A percentile compares a stretch with the other conserved stretches of the same genome.
phyloP scores from a whole-genome alignment of 140 eudicot genomes.

The Ambrosia hybrid region DNA sequence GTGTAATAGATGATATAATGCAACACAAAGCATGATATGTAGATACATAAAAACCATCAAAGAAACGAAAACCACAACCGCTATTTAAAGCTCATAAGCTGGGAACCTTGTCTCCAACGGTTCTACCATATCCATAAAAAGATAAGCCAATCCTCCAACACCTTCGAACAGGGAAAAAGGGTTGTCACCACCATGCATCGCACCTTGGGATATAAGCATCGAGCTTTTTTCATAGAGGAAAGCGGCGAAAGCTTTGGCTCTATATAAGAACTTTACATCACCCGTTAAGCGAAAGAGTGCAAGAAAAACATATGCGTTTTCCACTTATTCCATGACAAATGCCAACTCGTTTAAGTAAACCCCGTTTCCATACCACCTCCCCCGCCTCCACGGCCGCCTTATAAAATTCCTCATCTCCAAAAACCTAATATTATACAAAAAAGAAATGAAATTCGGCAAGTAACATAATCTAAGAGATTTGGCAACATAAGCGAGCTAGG shows the following conservation, averaged over 20 bases:
- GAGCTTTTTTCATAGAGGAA: slow-evolving; percentile 57
- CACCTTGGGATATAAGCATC: slow-evolving; percentile 53
- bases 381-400: slow-evolving; percentile 74
- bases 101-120: slow-evolving; percentile 69
- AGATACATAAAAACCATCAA: slow-evolving; percentile 3
- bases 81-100: slow-evolving; percentile 53
- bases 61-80: slow-evolving; percentile 4
- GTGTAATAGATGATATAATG: background rate
- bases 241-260: slow-evolving; percentile 75
- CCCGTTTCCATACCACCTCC: slow-evolving; percentile 78
- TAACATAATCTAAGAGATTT: background rate
- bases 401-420: slow-evolving; percentile 47
- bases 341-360: slow-evolving; percentile 74
- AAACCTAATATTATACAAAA: slow-evolving; percentile 41
- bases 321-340: slow-evolving; percentile 79
- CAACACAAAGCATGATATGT: background rate
- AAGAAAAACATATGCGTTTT: slow-evolving; percentile 66
- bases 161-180: slow-evolving; percentile 80
- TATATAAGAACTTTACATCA: slow-evolving; percentile 51
- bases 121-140: slow-evolving; percentile 66
- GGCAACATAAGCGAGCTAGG: background rate
- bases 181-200: slow-evolving; percentile 78
- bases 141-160: slow-evolving; percentile 78
- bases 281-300: slow-evolving; percentile 64
- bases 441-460: background rate